phyloP scores from a whole-genome alignment of 352 stramenopile genomes.

The Globisporangium acanthophoron region DNA sequence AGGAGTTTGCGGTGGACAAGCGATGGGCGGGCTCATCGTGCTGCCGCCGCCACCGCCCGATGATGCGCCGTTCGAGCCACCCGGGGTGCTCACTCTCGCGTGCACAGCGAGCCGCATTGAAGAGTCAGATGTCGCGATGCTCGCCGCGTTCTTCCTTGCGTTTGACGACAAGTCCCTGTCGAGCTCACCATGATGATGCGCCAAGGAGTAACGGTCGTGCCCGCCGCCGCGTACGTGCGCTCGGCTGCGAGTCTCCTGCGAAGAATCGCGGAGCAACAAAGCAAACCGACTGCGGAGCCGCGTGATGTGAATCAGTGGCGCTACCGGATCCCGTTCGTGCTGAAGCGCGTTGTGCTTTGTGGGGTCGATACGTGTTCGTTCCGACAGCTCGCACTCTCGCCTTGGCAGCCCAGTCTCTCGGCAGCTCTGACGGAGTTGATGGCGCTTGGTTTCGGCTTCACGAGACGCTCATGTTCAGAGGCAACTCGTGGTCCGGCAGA shows the following conservation, averaged over 20 bases:
- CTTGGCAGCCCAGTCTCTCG: background rate
- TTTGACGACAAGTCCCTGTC: background rate
- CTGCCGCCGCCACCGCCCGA: background rate
- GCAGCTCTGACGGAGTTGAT: background rate
- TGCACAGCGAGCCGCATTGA: background rate
- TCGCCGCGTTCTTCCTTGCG: background rate
- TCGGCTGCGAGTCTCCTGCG: background rate
- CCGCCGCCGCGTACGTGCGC: background rate
- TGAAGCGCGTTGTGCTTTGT: background rate
- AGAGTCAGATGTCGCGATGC: slow-evolving; percentile 2
- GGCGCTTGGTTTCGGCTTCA: background rate
- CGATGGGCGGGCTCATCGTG: background rate
- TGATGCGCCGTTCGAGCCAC: background rate
- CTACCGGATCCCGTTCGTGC: background rate
- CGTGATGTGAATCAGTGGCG: background rate
- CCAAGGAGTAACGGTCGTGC: background rate
- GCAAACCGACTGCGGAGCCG: background rate
- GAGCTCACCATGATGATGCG: background rate
- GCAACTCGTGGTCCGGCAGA: background rate
- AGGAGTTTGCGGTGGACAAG: background rate
- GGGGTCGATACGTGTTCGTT: background rate
- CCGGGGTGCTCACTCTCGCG: background rate
- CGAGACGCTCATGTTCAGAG: background rate
- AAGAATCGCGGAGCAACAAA: background rate
- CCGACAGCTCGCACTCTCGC: background rate